Percentiles rank a stretch among this genome's conserved stretches.
phyloP scores from a whole-genome alignment of 257 asterid species.

The Nicotiana benthamiana region DNA sequence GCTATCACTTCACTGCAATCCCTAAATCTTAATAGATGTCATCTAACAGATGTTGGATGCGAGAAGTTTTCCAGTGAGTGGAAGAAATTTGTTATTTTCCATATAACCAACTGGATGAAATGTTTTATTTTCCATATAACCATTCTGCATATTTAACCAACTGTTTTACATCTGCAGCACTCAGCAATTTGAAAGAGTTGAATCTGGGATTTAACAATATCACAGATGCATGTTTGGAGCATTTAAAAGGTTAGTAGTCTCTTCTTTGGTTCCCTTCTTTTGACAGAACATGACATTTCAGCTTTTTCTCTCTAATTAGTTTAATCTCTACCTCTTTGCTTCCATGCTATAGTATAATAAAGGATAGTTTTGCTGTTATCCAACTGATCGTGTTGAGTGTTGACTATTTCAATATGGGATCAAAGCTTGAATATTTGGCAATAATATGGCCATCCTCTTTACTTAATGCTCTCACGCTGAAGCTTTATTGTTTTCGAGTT shows the following conservation, averaged over 20 bases:
- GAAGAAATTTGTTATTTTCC: background rate
- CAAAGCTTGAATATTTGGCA: background rate
- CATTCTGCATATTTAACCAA: background rate
- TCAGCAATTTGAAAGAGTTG: conserved; percentile 10
- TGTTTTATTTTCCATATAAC: background rate
- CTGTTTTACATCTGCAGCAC: conserved; percentile 2
- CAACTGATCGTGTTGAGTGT: background rate
- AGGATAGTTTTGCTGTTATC: background rate
- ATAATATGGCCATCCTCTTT: background rate
- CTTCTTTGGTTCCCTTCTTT: background rate
- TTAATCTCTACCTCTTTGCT: background rate
- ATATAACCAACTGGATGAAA: background rate
- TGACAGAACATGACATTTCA: background rate
- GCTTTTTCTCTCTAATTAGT: background rate
- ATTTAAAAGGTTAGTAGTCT: conserved; percentile 4
- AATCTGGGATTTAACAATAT: conserved; percentile 11
- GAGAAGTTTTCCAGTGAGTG: conserved; percentile 9
- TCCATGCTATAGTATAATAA: background rate
- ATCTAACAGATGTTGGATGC: conserved; percentile 4
- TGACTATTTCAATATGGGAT: background rate
- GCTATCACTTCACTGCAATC: conserved; percentile 3
- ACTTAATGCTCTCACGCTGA: background rate
- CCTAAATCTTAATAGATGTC: conserved; percentile 5
- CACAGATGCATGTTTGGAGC: conserved; percentile 5
- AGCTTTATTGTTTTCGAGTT: background rate